A percentile compares a stretch with the other conserved stretches of the same genome.
Evolutionary conservation across 352 stramenopile genomes (phyloP).

Genomic region (Globisporangium paddicum): DNA sequence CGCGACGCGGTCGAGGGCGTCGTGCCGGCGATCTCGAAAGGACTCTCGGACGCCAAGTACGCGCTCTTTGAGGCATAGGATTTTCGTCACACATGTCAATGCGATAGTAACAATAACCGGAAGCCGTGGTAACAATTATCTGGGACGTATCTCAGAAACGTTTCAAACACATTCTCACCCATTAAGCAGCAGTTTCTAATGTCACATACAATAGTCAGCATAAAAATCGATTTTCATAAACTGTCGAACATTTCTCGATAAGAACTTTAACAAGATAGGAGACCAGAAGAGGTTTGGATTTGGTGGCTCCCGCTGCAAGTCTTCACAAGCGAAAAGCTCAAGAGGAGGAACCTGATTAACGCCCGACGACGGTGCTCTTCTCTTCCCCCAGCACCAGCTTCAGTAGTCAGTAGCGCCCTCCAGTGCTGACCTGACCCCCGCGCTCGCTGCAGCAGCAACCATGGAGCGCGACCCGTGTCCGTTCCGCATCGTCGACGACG

Average conservation of each 20-base stretch:
- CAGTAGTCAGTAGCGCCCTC: not conserved
- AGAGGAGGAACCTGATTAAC: slow-evolving; percentile 8
- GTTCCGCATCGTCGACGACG: slow-evolving; percentile 98
- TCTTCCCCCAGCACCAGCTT: not conserved
- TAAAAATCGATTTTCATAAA: not conserved
- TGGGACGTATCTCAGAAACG: not conserved
- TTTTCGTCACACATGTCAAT: not conserved
- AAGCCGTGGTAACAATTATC: not conserved
- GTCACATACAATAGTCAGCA: not conserved
- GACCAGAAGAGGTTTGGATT: not conserved
- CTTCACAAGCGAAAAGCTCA: slow-evolving; percentile 4
- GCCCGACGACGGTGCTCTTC: slow-evolving; percentile 5
- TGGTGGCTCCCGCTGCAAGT: slow-evolving; percentile 13
- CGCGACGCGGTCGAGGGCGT: slow-evolving; percentile 35
- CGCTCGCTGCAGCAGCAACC: slow-evolving; percentile 1
- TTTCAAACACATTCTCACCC: not conserved
- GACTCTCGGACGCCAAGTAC: slow-evolving; percentile 56
- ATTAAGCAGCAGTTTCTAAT: not conserved
- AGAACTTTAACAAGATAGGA: not conserved
- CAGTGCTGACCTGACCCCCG: not conserved
- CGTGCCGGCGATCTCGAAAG: slow-evolving; percentile 48
- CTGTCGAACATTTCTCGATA: not conserved
- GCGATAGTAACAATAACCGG: not conserved
- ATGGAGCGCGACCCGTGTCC: slow-evolving; percentile 96
- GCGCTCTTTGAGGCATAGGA: slow-evolving; percentile 54